phyloP scores from a whole-genome alignment of 257 asterid genomes.

The Nicotiana sylvestris region DNA sequence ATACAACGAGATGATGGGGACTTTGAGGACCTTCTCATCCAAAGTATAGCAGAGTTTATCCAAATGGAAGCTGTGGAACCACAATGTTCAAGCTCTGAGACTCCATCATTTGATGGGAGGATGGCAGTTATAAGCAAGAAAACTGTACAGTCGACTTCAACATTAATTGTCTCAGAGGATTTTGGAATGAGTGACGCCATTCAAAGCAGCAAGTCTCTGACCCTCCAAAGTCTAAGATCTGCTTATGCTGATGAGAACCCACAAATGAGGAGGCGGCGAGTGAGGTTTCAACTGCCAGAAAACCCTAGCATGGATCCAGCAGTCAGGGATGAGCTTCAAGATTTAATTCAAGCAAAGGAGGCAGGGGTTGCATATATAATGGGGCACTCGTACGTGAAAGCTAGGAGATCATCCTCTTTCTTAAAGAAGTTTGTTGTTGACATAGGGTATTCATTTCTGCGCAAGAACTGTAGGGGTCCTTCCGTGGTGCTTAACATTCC shows the following conservation, averaged over 20 bases:
- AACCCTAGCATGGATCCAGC: slow-evolving; percentile 4
- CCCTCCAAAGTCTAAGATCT: slow-evolving; percentile 12
- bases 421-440: slow-evolving; percentile 37
- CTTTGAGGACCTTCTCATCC: slow-evolving; percentile 40
- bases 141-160: slow-evolving; percentile 18
- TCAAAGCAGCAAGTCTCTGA: slow-evolving; percentile 7
- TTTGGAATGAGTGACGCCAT: slow-evolving; percentile 2
- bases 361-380: slow-evolving; percentile 37
- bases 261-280: neutral
- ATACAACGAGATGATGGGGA: slow-evolving; percentile 31
- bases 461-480: slow-evolving; percentile 36
- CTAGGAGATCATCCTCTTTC: slow-evolving; percentile 27
- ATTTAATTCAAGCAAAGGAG: slow-evolving; percentile 33
- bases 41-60: slow-evolving; percentile 32
- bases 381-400: slow-evolving; percentile 36
- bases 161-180: neutral
- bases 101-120: slow-evolving; percentile 12
- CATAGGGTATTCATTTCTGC: slow-evolving; percentile 27
- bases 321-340: slow-evolving; percentile 22
- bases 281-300: slow-evolving; percentile 3
- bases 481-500: slow-evolving; percentile 33
- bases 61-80: slow-evolving; percentile 21
- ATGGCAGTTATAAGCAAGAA: slow-evolving; percentile 10
- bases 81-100: slow-evolving; percentile 1
- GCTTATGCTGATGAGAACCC: slow-evolving; percentile 8